Evolutionary conservation across 257 asterid species (phyloP).

Genomic region (Salvia rosmarinus): DNA sequence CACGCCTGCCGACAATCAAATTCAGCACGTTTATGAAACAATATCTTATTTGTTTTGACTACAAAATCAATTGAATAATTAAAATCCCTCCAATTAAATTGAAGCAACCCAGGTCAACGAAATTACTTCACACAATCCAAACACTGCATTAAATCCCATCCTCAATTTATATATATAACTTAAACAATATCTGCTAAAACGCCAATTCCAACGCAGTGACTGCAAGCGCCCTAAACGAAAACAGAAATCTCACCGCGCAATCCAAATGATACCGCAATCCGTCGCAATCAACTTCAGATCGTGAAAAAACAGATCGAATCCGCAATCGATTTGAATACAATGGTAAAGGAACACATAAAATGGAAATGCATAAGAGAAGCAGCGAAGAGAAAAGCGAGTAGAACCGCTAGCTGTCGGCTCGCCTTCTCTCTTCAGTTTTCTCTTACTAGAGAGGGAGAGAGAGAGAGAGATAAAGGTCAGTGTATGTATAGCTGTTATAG

Average conservation of each 20-base stretch:
- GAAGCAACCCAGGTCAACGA: slow-evolving; percentile 38
- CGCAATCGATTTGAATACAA: slow-evolving; percentile 37
- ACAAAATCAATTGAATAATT: not conserved
- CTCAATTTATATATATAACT: not conserved
- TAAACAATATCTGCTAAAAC: slow-evolving; percentile 12
- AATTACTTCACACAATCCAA: not conserved
- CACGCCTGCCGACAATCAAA: slow-evolving; percentile 19
- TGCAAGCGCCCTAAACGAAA: slow-evolving; percentile 3
- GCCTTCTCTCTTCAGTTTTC: slow-evolving; percentile 23
- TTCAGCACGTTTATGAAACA: slow-evolving; percentile 1
- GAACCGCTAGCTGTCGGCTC: slow-evolving; percentile 38
- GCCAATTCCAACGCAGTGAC: slow-evolving; percentile 3
- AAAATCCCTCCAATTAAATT: slow-evolving; percentile 4
- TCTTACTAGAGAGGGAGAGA: slow-evolving; percentile 27
- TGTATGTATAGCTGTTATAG: slow-evolving; percentile 51
- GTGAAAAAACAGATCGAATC: slow-evolving; percentile 23
- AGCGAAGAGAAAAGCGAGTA: slow-evolving; percentile 22
- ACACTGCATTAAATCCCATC: slow-evolving; percentile 8
- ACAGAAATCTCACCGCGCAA: slow-evolving; percentile 45
- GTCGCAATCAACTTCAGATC: slow-evolving; percentile 2
- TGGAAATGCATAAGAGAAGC: slow-evolving; percentile 32
- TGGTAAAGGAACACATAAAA: not conserved
- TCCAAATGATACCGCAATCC: slow-evolving; percentile 29
- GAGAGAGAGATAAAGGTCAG: slow-evolving; percentile 9
- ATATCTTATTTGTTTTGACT: slow-evolving; percentile 15